Evolutionary conservation across 805 yeast species (phyloP), one percentile per base, ranked within the genome.

Genomic region (Metschnikowia aberdeeniae): DNA sequence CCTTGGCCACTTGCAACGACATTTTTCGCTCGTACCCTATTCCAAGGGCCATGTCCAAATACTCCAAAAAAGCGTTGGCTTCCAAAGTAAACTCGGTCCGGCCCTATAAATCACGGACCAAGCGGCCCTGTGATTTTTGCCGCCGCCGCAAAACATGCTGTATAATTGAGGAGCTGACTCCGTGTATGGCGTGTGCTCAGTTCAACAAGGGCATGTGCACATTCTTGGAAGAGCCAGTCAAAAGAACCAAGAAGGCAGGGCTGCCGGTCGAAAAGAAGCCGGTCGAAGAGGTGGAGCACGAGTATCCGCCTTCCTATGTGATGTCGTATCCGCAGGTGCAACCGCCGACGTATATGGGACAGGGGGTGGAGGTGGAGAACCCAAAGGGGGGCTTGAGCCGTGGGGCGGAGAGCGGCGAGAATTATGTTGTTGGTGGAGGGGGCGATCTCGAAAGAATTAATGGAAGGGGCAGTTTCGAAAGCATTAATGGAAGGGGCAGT

Each of bases 231-330:
- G 63, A 67, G 26, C 70, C 70, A 30, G 50, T 65, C 85, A 89
- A 96, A 95, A 86, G 66, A 84, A 86, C 36, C 40, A 45, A 51
- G 34, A 28, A 39, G 36, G n/a, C 42, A n/a, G 42, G 11, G 22
- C 41, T 38, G 41, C 41, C 41, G 41, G 6, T 9, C 10, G 3
- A 24, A 2, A 31, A 28, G 6, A 38, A 30, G 34, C n/a, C 17
- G 6, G 26, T 37, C 7, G 13, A 11, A 13, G 32, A 29, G 13
- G 14, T 29, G 26, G 26, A 22, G 3, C 26, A 6, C 8, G 26
- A 22, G 8, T 22, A 22, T 22, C 26, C 26, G 26, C 8, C 8
- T 22, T 22, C 26, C 2, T 28, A 29, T 8, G 17, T 31, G 14
- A 39, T 39, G 42, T 30, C 34, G 14, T 39, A 39, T 22, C 42